phyloP scores from a whole-genome alignment of 148 eudicot genomes.

The Rhododendron henanense region DNA sequence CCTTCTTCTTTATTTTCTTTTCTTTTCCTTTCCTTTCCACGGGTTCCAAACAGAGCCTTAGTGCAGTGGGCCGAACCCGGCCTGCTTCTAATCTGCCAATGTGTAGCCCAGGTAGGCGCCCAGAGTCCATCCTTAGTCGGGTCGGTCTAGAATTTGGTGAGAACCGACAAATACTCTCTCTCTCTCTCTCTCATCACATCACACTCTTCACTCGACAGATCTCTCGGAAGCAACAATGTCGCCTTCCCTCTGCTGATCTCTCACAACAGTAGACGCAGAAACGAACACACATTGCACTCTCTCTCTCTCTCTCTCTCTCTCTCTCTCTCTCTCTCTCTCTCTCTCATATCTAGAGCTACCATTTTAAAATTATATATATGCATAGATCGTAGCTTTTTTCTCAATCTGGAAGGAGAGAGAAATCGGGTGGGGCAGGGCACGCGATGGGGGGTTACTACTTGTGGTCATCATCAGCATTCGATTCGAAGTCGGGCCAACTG shows the following conservation, averaged over 20 bases:
- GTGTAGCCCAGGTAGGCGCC: too few relatives aligned
- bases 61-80: too few relatives aligned
- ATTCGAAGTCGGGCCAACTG: conserved; percentile 56
- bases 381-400: too few relatives aligned
- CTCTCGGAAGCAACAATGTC: not conserved
- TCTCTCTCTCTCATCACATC: not conserved
- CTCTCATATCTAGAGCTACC: not conserved
- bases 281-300: too few relatives aligned
- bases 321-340: not conserved
- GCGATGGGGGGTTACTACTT: conserved; percentile 16
- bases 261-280: not conserved
- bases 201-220: not conserved
- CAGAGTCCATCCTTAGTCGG: too few relatives aligned
- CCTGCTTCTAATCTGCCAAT: too few relatives aligned
- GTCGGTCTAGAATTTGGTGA: too few relatives aligned
- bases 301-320: not conserved
- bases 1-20: too few relatives aligned
- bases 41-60: too few relatives aligned
- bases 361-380: not conserved
- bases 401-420: not conserved
- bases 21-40: too few relatives aligned
- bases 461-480: conserved; percentile 36
- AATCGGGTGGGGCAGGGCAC: not conserved
- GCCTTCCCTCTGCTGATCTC: not conserved
- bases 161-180: too few relatives aligned